phyloP scores from a whole-genome alignment of 805 yeast species.

The Saitoella complicata region DNA sequence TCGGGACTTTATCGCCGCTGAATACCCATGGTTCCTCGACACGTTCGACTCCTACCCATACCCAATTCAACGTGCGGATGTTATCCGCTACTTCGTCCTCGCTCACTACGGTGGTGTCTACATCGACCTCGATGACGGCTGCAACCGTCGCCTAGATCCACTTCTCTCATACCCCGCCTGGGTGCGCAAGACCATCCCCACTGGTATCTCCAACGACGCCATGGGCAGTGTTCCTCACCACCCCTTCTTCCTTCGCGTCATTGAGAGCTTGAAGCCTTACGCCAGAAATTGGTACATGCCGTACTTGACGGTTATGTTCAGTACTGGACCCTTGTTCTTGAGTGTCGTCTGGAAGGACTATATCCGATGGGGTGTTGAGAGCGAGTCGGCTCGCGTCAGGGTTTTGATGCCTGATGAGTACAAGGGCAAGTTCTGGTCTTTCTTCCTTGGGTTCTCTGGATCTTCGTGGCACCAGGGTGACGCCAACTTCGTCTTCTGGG shows the following conservation, averaged over 20 bases:
- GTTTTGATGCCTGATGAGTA: conserved; percentile 42
- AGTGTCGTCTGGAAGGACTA: conserved; percentile 79
- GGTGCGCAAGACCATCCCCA: conserved; percentile 73
- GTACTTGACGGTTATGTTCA: conserved; percentile 79
- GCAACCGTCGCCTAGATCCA: conserved; percentile 65
- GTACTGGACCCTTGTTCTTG: conserved; percentile 81
- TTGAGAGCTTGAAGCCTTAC: conserved; percentile 45
- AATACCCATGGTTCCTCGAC: conserved; percentile 72
- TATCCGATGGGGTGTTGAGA: conserved; percentile 54
- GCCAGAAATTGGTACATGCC: conserved; percentile 72
- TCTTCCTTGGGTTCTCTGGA: conserved; percentile 63
- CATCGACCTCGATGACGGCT: conserved; percentile 81
- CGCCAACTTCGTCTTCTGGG: conserved; percentile 56
- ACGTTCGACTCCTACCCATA: conserved; percentile 65
- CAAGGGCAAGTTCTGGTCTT: conserved; percentile 40
- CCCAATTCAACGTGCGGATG: conserved; percentile 82
- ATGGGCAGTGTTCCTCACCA: conserved; percentile 81
- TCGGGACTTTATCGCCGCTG: conserved; percentile 55
- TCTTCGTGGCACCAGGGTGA: conserved; percentile 89
- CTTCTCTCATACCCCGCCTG: conserved; percentile 68
- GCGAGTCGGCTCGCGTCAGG: conserved; percentile 48
- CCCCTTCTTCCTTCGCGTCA: conserved; percentile 62
- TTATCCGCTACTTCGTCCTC: conserved; percentile 71
- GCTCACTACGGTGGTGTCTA: conserved; percentile 79
- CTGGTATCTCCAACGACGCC: conserved; percentile 84